These are phyloP conservation scores for Hypoxylon trugodes DNA, from an alignment of 495 filamentous ascomycete genomes.

Conservation along the genomic window DNA sequence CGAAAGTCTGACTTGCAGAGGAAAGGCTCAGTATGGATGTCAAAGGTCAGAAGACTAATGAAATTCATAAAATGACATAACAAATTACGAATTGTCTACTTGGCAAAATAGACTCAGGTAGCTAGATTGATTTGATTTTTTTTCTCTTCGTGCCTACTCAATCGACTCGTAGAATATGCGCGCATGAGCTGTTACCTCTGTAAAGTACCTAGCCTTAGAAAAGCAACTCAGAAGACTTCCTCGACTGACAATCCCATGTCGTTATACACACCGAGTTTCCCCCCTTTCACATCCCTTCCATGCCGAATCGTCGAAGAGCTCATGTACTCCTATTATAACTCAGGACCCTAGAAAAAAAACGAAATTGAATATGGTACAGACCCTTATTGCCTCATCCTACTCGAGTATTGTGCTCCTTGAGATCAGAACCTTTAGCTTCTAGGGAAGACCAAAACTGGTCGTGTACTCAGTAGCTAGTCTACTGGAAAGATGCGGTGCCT, in stretches of 20 bases:
- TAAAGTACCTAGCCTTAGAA: not conserved
- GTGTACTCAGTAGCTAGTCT: slow-evolving; percentile 5
- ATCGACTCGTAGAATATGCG: slow-evolving; percentile 6
- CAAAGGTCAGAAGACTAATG: not conserved
- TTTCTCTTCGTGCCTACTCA: not conserved
- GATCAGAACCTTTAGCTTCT: not conserved
- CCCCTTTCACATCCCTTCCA: slow-evolving; percentile 1
- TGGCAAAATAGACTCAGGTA: not conserved
- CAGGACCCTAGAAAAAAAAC: not conserved
- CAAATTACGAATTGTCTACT: not conserved
- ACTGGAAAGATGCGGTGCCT: slow-evolving; percentile 55
- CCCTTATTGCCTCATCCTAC: slow-evolving; percentile 5
- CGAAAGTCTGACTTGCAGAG: not conserved
- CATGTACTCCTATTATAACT: slow-evolving; percentile 23
- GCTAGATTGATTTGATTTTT: slow-evolving; percentile 1
- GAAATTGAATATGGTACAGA: slow-evolving; percentile 32
- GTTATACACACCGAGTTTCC: slow-evolving; percentile 27
- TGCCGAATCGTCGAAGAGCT: slow-evolving; percentile 11
- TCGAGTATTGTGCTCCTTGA: not conserved
- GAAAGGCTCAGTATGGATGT: no score
- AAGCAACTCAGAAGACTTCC: no score
- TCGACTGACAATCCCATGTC: not conserved
- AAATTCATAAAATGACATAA: not conserved
- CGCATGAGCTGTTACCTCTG: slow-evolving; percentile 11
- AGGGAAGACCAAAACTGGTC: not conserved